These are phyloP conservation scores for Oryza rufipogon DNA, from an alignment of 176 grass and related monocot species.

Conservation along the genomic window DNA sequence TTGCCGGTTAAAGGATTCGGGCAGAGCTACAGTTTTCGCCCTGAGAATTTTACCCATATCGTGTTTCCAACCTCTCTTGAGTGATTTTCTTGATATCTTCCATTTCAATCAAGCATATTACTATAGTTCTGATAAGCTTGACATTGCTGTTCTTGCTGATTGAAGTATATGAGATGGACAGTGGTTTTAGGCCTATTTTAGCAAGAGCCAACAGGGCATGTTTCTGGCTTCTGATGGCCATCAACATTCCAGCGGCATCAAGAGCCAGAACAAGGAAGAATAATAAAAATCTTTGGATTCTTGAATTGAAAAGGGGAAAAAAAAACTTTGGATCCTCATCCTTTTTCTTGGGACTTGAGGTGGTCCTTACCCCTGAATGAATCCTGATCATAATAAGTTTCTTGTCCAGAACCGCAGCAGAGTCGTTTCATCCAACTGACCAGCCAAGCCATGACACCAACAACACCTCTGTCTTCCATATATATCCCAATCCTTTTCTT, in stretches of 20 bases:
- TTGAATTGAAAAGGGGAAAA: background rate
- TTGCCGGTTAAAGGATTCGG: conserved; percentile 48
- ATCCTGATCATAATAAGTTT: conserved; percentile 4
- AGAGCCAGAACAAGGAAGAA: conserved; percentile 13
- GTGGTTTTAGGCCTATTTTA: background rate
- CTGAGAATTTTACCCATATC: conserved; percentile 35
- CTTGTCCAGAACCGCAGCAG: conserved; percentile 28
- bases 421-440: background rate
- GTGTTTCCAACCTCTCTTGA: background rate
- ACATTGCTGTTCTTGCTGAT: conserved; percentile 6
- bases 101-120: background rate
- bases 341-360: conserved; percentile 37
- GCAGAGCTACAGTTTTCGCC: conserved; percentile 77
- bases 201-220: background rate
- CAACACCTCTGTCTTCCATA: background rate
- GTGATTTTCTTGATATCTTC: background rate
- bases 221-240: background rate
- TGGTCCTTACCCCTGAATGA: conserved; percentile 35
- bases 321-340: conserved; percentile 46
- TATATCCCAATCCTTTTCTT: background rate
- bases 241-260: conserved; percentile 28
- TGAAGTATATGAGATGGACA: background rate
- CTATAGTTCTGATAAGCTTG: background rate
- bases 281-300: background rate
- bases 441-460: conserved; percentile 22